phyloP scores from a whole-genome alignment of 2,329 filamentous ascomycete species.

The Fusarium sp. region DNA sequence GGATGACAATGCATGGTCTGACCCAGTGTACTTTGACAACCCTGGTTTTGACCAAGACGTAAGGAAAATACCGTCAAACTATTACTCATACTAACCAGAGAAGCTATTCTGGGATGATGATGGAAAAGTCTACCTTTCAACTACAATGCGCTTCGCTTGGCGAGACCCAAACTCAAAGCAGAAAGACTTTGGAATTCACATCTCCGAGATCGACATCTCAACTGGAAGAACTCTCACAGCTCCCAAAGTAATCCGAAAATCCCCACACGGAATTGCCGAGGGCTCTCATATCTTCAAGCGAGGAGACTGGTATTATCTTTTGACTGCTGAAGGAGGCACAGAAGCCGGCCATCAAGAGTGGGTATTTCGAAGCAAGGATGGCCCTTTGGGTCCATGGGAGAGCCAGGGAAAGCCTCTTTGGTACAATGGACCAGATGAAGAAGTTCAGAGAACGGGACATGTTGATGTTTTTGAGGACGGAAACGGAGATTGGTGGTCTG shows the following conservation, averaged over 20 bases:
- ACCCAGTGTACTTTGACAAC: constrained; percentile 66
- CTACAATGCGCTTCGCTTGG: constrained; percentile 51
- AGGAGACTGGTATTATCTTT: constrained; percentile 41
- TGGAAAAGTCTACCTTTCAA: constrained; percentile 62
- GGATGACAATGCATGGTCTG: constrained; percentile 62
- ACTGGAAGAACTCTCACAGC: constrained; percentile 55
- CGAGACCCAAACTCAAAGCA: constrained; percentile 54
- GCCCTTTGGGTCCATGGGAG: constrained; percentile 63
- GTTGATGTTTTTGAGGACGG: constrained; percentile 43
- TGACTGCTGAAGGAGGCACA: constrained; percentile 44
- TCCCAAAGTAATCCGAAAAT: constrained; percentile 52
- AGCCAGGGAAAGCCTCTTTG: constrained; percentile 45
- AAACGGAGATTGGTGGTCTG: constrained; percentile 40
- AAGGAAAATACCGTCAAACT: background rate
- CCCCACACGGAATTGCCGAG: constrained; percentile 56
- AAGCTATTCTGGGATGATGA: constrained; percentile 62
- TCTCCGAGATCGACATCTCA: constrained; percentile 56
- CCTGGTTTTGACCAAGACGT: constrained; percentile 64
- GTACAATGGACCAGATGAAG: constrained; percentile 58
- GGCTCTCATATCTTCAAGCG: constrained; percentile 50
- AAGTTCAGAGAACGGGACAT: constrained; percentile 56
- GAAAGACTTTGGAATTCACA: constrained; percentile 65
- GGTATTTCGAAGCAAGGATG: constrained; percentile 59
- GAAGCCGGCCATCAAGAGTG: constrained; percentile 62
- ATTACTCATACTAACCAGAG: background rate